These are phyloP conservation scores for Flaveria floridana DNA, from an alignment of 140 eudicot genomes.

Conservation along the genomic window DNA sequence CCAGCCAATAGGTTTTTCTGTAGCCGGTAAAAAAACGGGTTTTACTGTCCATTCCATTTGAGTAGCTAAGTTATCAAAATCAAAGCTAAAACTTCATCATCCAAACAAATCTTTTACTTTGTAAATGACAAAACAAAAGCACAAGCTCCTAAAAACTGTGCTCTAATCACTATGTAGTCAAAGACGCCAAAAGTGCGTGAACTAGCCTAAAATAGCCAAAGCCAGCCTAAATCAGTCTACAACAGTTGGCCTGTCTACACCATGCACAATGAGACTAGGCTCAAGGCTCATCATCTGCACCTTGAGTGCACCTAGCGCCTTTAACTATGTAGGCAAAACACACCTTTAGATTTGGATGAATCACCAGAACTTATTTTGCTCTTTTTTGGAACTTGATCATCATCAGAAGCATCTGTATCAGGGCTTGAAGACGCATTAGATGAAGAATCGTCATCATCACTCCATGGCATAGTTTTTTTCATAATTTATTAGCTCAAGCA, in stretches of 20 bases:
- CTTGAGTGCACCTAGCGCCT: background rate
- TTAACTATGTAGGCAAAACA: background rate
- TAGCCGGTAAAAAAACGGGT: too few relatives aligned
- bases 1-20: background rate
- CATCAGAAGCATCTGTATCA: constrained; percentile 51
- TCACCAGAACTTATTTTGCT: constrained; percentile 17
- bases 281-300: too few relatives aligned
- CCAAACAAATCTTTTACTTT: background rate
- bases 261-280: too few relatives aligned
- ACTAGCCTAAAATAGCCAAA: background rate
- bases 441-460: constrained; percentile 51
- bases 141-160: background rate
- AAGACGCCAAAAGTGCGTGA: background rate
- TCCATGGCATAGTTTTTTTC: constrained; percentile 68
- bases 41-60: background rate
- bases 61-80: background rate
- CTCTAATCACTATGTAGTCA: background rate
- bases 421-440: constrained; percentile 47
- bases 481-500: constrained; percentile 31
- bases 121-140: background rate
- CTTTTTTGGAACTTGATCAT: constrained; percentile 36
- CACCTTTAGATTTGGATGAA: constrained; percentile 57
- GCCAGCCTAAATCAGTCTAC: background rate
- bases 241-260: too few relatives aligned
- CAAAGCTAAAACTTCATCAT: background rate